Evolutionary conservation across 352 stramenopile species (phyloP), one percentile per base, ranked within the genome.

Genomic region (Aphanomyces astaci): DNA sequence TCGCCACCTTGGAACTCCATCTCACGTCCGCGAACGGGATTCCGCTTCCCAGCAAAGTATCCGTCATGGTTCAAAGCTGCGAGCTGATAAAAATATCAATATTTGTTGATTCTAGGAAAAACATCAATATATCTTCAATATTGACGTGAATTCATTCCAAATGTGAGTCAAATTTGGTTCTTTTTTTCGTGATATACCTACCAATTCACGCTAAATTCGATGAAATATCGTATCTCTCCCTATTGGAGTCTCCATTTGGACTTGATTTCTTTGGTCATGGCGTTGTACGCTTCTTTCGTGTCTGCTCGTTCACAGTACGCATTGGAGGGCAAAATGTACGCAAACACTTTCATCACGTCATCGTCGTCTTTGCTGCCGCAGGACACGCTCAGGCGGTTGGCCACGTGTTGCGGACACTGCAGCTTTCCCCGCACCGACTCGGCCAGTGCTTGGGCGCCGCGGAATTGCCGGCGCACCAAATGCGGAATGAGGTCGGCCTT

Each of bases 401-500:
- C 81, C 10, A 91, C 72, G 24, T 80, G 71, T 75, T 92, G 84
- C 15, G 56, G 32, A 69, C 73, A 79, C 24, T 73, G 76, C 4
- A 84, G 79, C 46, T 84, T 89, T 0, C 78, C 76, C 22, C 81
- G 74, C 45, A 93, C 73, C 31, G 63, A 78, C 63, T 86, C 74
- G 4, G 81, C 78, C 11, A 90, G 63, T 5, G 76, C 82, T n/a
- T 76, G 66, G 15, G 73, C 68, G 36, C 84, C 85, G 27, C 85
- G 82, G 66, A 94, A 94, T 71, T 94, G 85, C 27, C 82, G 82
- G 31, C 81, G 79, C 52, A 94, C 78, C 28, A 94, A 72, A 49
- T 90, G 82, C 40, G 85, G 85, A 28, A 94, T 79, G 2, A 94
- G 67, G 46, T 94, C 85, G 40, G 81, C 78, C 71, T 94, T 91